Base-by-base conservation (phyloP, 179 eudicot genomes). In the Carnegiea gigantea region DNA sequence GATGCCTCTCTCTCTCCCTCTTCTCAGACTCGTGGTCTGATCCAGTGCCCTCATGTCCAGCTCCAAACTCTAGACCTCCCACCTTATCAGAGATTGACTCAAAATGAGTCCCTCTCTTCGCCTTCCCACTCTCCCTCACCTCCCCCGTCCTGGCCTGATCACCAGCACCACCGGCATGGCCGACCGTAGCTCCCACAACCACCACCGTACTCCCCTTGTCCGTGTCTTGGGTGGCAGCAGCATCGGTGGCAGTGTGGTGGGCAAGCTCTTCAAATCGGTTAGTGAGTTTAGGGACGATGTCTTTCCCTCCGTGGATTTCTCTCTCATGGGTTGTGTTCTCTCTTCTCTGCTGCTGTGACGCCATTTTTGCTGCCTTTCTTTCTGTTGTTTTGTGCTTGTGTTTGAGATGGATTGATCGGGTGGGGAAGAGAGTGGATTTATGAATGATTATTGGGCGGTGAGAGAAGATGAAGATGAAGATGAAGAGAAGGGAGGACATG, bases 321-420 rank as follows among this genome's bases (percentile, higher is more conserved):
- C 89, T 79, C 79, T 87, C 93, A 23, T 85, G 82, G 18, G 89
- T 90, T 17, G 60, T 80, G 54, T 88, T 82, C 14, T 92, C 92
- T 83, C 92, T 89, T 65, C 90, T 88, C 43, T 88, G 54, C 75
- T 94, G 89, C 40, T 89, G 82, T 2, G 98, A 89, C 36, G 94
- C 92, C 97, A 93, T 93, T 43, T 30, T 20, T 77, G 11, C 10
- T 28, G 20, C 18, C 28, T 28, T 0, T 24, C 1, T 53, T 0
- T 72, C 10, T 53, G 8, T 24, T 53, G 65, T n/a, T 28, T 51
- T 28, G 30, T 28, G 4, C 4, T 62, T 23, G 9, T 17, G 43
- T 23, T 28, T 38, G 44, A 40, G 44, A 40, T 5, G 44, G 44
- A 40, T 5, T 40, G 57, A 51, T 51, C 4, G 14, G 65, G 17